phyloP scores from a whole-genome alignment of 129 eudicot species.

The Tagetes patula region DNA sequence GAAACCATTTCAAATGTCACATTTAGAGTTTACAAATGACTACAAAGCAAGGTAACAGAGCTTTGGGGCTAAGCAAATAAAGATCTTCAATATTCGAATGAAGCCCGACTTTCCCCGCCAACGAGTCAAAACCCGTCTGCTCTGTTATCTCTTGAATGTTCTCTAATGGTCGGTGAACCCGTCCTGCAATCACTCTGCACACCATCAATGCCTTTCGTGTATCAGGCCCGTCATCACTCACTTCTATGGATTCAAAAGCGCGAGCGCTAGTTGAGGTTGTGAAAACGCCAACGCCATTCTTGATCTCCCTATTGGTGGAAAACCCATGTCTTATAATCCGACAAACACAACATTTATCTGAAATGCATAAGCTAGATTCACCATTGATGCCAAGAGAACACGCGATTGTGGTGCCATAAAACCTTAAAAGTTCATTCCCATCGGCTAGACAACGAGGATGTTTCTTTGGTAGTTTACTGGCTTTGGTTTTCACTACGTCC shows the following conservation, averaged over 20 bases:
- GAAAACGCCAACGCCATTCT: conserved; percentile 79
- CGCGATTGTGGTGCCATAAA: conserved; percentile 78
- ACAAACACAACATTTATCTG: conserved; percentile 83
- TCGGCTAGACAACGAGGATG: conserved; percentile 98
- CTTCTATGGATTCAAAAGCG: conserved; percentile 74
- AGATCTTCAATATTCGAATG: conserved; percentile 93
- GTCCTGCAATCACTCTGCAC: conserved; percentile 91
- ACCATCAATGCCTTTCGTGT: conserved; percentile 82
- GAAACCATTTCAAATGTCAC: conserved; percentile 15
- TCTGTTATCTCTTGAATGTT: conserved; percentile 79
- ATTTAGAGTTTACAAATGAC: conserved; percentile 78
- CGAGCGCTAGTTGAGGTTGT: conserved; percentile 92
- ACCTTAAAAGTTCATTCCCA: conserved; percentile 90
- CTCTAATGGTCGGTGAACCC: conserved; percentile 94
- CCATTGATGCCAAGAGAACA: conserved; percentile 87
- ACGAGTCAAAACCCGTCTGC: conserved; percentile 91
- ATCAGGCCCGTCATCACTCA: conserved; percentile 34
- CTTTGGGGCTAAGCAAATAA: conserved; percentile 84
- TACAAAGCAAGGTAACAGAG: conserved; percentile 94
- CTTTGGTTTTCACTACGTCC: conserved; percentile 75
- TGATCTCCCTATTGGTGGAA: conserved; percentile 58
- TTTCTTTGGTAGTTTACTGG: conserved; percentile 86
- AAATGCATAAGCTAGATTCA: conserved; percentile 65
- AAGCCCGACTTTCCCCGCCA: conserved; percentile 96
- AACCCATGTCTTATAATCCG: conserved; percentile 81